These are phyloP conservation scores for Rubia tinctorum DNA, from an alignment of 305 asterid species.

Conservation along the genomic window DNA sequence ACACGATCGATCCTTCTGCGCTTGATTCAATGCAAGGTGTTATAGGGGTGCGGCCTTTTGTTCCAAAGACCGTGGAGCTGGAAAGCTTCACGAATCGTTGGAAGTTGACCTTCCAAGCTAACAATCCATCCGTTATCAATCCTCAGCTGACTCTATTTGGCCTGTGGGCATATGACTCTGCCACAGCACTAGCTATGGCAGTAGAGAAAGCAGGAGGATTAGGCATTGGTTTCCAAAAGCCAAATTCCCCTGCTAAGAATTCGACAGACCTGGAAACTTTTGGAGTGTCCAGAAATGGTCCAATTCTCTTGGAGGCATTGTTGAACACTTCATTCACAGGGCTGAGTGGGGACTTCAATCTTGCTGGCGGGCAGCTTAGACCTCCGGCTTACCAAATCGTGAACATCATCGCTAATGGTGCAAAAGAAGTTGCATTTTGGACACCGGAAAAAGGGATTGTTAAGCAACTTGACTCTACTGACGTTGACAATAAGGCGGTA, in stretches of 20 bases:
- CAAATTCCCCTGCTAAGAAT: slow-evolving; percentile 19
- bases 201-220: slow-evolving; percentile 32
- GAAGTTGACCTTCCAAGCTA: slow-evolving; percentile 20
- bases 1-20: slow-evolving; percentile 24
- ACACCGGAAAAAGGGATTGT: slow-evolving; percentile 25
- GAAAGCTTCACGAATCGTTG: slow-evolving; percentile 30
- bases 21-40: slow-evolving; percentile 60
- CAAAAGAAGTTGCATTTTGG: slow-evolving; percentile 51
- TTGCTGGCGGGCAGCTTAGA: slow-evolving; percentile 44
- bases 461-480: background rate
- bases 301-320: slow-evolving; percentile 36
- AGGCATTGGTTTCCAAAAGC: slow-evolving; percentile 18
- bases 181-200: slow-evolving; percentile 60
- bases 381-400: slow-evolving; percentile 46
- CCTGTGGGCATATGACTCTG: slow-evolving; percentile 58
- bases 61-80: slow-evolving; percentile 33
- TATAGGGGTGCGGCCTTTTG: slow-evolving; percentile 47
- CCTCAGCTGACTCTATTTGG: slow-evolving; percentile 34
- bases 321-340: slow-evolving; percentile 37
- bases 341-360: slow-evolving; percentile 39
- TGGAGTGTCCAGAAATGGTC: slow-evolving; percentile 48
- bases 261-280: slow-evolving; percentile 43
- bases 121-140: slow-evolving; percentile 15
- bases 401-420: slow-evolving; percentile 41
- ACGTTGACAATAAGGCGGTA: background rate